phyloP scores from a whole-genome alignment of 2,329 filamentous ascomycete species.

The Ophiostoma fasciatum region DNA sequence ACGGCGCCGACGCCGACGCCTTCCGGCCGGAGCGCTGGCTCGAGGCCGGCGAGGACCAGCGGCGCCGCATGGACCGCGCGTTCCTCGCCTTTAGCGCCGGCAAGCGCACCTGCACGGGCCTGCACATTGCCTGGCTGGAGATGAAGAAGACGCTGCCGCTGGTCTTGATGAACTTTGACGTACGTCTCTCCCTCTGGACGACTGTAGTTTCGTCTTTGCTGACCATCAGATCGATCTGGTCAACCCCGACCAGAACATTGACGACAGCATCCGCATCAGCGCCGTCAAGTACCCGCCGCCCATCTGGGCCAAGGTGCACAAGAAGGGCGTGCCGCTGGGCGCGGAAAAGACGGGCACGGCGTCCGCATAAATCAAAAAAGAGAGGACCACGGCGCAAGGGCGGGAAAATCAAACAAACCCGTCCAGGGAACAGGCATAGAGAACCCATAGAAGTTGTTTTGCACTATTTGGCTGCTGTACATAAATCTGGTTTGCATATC shows the following conservation, averaged over 20 bases:
- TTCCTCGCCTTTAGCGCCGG: conserved; percentile 4
- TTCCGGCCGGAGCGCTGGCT: conserved; percentile 34
- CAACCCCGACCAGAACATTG: background rate
- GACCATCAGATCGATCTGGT: background rate
- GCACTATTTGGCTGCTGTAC: too few species aligned
- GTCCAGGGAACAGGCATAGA: too few species aligned
- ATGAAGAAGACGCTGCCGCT: conserved; percentile 3
- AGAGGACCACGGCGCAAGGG: too few species aligned
- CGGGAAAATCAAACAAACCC: too few species aligned
- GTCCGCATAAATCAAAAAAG: too few species aligned
- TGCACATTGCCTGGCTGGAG: conserved; percentile 2
- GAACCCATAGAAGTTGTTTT: too few species aligned
- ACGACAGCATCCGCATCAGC: background rate
- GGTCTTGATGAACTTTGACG: background rate
- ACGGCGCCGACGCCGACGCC: conserved; percentile 21
- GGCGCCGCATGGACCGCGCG: background rate
- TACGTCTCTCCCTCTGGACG: too few species aligned
- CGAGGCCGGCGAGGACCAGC: conserved; percentile 15
- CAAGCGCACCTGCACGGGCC: conserved; percentile 1
- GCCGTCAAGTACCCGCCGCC: conserved; percentile 4
- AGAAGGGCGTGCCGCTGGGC: too few species aligned
- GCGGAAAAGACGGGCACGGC: too few species aligned
- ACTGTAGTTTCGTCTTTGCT: background rate
- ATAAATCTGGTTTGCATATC: too few species aligned
- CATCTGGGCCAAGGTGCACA: background rate